Percentiles rank a stretch among this genome's conserved stretches.
Conservation (phyloP, 2,329 filamentous ascomycete species). For the Talaromyces sp. region DNA sequence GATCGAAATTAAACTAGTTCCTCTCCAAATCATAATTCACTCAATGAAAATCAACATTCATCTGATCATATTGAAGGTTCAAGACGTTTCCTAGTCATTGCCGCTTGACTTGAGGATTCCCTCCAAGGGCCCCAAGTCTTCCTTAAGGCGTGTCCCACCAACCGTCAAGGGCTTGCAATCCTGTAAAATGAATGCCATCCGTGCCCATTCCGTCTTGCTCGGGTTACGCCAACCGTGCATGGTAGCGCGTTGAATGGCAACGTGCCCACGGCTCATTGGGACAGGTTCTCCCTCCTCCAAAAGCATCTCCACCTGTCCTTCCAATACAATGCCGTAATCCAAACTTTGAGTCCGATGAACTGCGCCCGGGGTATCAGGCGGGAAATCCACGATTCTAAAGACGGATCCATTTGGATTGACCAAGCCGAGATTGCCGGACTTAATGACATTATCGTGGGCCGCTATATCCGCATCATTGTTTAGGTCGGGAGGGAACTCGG, state of each 20-base stretch:
- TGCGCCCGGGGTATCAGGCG: constrained; percentile 42
- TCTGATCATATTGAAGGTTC: background rate
- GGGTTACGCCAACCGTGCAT: constrained; percentile 59
- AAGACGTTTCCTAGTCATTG: constrained; percentile 12
- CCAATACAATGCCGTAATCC: constrained; percentile 59
- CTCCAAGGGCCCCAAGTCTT: constrained; percentile 27
- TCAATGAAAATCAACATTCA: background rate
- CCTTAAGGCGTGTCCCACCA: constrained; percentile 24
- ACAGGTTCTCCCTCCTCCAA: constrained; percentile 56
- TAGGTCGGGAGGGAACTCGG: constrained; percentile 38
- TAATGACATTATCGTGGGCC: constrained; percentile 32
- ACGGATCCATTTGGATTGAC: constrained; percentile 47
- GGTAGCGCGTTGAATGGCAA: constrained; percentile 60
- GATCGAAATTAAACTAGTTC: background rate
- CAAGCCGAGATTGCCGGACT: constrained; percentile 35
- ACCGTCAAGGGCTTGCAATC: constrained; percentile 27
- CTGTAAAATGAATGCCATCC: constrained; percentile 47
- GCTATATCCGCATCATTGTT: constrained; percentile 40
- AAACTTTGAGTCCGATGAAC: constrained; percentile 57
- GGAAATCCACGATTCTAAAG: constrained; percentile 54
- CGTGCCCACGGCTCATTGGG: constrained; percentile 54
- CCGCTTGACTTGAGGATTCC: constrained; percentile 18
- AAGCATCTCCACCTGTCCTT: constrained; percentile 56
- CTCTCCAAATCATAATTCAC: background rate
- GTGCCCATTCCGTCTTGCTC: constrained; percentile 51